Evolutionary conservation across 208 protist genomes (phyloP).

Genomic region (Tetramitus jugosus): DNA sequence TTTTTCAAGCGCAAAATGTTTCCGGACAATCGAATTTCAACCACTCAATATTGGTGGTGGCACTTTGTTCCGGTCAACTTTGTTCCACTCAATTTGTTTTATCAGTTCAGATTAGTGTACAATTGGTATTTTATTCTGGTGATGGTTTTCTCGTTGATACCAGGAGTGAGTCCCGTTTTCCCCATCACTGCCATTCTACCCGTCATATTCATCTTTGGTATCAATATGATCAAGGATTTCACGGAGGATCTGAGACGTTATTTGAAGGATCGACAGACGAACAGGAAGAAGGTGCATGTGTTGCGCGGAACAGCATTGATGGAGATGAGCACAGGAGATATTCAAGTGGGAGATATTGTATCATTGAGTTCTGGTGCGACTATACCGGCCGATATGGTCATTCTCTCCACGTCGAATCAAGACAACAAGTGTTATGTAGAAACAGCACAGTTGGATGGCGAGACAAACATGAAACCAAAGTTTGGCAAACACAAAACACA

Average conservation of each 20-base stretch:
- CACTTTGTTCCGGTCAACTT: slow-evolving; percentile 74
- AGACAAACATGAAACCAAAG: slow-evolving; percentile 72
- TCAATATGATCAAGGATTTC: slow-evolving; percentile 41
- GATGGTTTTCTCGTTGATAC: slow-evolving; percentile 77
- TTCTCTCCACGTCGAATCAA: slow-evolving; percentile 59
- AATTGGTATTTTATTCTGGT: slow-evolving; percentile 90
- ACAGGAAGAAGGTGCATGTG: slow-evolving; percentile 41
- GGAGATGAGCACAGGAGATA: slow-evolving; percentile 48
- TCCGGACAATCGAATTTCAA: slow-evolving; percentile 36
- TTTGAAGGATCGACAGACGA: slow-evolving; percentile 43
- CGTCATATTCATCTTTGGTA: slow-evolving; percentile 70
- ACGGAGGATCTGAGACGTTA: slow-evolving; percentile 44
- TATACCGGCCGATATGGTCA: slow-evolving; percentile 64
- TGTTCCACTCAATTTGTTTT: slow-evolving; percentile 74
- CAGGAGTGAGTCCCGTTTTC: slow-evolving; percentile 68
- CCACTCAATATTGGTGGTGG: slow-evolving; percentile 54
- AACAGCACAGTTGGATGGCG: slow-evolving; percentile 76
- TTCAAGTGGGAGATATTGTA: slow-evolving; percentile 68
- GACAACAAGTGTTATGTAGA: slow-evolving; percentile 73
- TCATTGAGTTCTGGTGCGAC: slow-evolving; percentile 53
- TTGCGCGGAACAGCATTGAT: slow-evolving; percentile 38
- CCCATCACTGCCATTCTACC: slow-evolving; percentile 75
- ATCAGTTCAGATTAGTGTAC: slow-evolving; percentile 78
- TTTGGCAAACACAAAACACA: neutral
- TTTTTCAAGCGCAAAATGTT: too few species aligned